Base-by-base conservation (phyloP, 2,329 filamentous ascomycete genomes). In the Neopestalotiopsis sp. region DNA sequence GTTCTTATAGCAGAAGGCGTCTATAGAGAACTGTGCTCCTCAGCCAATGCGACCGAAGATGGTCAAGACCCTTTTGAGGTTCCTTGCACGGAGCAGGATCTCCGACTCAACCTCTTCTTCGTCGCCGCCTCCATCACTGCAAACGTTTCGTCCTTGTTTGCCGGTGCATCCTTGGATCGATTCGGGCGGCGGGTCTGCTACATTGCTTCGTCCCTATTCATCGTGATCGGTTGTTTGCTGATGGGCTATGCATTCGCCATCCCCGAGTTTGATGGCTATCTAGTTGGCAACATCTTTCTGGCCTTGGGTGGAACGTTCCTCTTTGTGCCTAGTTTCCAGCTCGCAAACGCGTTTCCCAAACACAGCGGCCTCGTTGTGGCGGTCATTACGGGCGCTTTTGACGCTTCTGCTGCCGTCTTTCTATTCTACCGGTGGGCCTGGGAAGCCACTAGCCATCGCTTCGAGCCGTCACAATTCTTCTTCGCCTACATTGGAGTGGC, bases 41-140 rank as follows among this genome's bases (percentile, higher is more conserved):
- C 83, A 1, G 71, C 79, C 62, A 76, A 84, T 61, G 82, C 85
- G 72, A 68, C 84, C 20, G 76, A 82, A 3, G 80, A 81, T 2
- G 78, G n/a, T 42, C 63, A 71, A 3, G 70, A 70, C 40, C 68
- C 67, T 38, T 67, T 70, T 56, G 64, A 72, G 7, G 57, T 77
- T 59, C 83, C 88, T 7, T 91, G 89, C 74, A 86, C 87, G 59
- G 84, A 85, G 73, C 89, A 81, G 66, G 77, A 80, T 66, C 75
- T 81, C 74, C 75, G 78, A 24, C 82, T 93, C 68, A 93, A 93
- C 76, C 81, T 93, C 62, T 92, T 92, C 86, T 93, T 93, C 81
- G 90, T 90, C 28, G 83, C 90, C 61, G 90, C 90, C 4, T 90
- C 90, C 5, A 90, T 92, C 58, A 89, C 86, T 12, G 90, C 90